phyloP scores from a whole-genome alignment of 306 rosid genomes.

The Vigna angularis region DNA sequence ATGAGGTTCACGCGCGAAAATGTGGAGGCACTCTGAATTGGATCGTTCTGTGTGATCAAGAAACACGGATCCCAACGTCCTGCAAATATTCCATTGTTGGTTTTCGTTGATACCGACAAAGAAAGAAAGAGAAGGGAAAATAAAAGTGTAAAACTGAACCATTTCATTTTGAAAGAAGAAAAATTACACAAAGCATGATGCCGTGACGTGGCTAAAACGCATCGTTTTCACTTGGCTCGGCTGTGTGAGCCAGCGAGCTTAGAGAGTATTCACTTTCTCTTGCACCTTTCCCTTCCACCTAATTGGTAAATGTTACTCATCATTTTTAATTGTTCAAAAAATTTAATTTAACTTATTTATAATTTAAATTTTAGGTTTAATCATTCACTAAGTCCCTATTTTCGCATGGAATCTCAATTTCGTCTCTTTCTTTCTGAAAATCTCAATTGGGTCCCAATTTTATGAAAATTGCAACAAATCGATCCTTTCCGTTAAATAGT shows the following conservation, averaged over 20 bases:
- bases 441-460: too few relatives aligned
- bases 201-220: slow-evolving; percentile 58
- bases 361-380: too few relatives aligned
- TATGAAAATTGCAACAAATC: too few relatives aligned
- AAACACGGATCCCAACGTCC: slow-evolving; percentile 77
- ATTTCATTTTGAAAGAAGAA: slow-evolving; percentile 9
- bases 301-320: too few relatives aligned
- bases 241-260: slow-evolving; percentile 43
- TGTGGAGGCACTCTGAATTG: slow-evolving; percentile 35
- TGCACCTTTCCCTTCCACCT: too few relatives aligned
- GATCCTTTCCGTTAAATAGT: too few relatives aligned
- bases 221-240: slow-evolving; percentile 37
- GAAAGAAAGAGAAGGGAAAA: background rate
- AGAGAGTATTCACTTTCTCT: too few relatives aligned
- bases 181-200: background rate
- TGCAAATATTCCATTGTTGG: slow-evolving; percentile 69
- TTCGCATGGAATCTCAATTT: too few relatives aligned
- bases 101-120: slow-evolving; percentile 16
- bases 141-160: slow-evolving; percentile 45
- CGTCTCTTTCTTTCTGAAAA: too few relatives aligned
- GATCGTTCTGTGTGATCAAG: slow-evolving; percentile 57
- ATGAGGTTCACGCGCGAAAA: slow-evolving; percentile 50
- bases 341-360: too few relatives aligned
- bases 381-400: too few relatives aligned
- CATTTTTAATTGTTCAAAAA: too few relatives aligned